phyloP scores from a whole-genome alignment of 306 rosid species.

The Glycine soja region DNA sequence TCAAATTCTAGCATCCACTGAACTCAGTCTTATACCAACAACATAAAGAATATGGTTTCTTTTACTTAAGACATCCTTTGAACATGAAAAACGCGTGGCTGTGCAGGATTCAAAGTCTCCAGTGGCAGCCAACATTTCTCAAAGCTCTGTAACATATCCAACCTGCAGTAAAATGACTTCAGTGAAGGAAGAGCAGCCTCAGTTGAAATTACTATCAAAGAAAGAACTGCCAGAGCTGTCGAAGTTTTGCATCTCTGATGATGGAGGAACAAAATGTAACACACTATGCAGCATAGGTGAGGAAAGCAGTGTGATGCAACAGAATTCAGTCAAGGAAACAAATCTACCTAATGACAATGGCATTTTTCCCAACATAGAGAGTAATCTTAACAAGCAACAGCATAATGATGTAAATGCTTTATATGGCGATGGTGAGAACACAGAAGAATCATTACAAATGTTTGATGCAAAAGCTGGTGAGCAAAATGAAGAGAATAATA shows the following conservation, averaged over 20 bases:
- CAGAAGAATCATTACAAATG: constrained; percentile 33
- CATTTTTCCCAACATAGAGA: constrained; percentile 22
- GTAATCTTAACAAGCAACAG: background rate
- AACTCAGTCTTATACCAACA: background rate
- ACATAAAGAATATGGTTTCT: constrained; percentile 16
- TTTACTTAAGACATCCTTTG: constrained; percentile 23
- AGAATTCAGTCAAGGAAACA: constrained; percentile 26
- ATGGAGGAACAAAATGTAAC: constrained; percentile 31
- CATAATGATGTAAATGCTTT: constrained; percentile 30
- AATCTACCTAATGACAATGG: constrained; percentile 8
- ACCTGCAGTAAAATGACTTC: constrained; percentile 19
- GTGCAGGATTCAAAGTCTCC: constrained; percentile 24
- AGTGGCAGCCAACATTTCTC: constrained; percentile 22
- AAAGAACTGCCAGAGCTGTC: constrained; percentile 35
- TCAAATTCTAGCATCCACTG: constrained; percentile 26
- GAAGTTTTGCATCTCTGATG: constrained; percentile 38
- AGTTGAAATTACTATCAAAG: constrained; percentile 13
- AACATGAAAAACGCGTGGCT: constrained; percentile 40
- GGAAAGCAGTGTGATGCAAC: constrained; percentile 47
- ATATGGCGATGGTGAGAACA: constrained; percentile 25
- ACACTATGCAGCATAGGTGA: constrained; percentile 5
- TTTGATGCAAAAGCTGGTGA: constrained; percentile 22
- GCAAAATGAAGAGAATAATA: constrained; percentile 35
- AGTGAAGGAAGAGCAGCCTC: constrained; percentile 38
- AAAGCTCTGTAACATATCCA: constrained; percentile 18